Base-by-base conservation (phyloP, 2,329 filamentous ascomycete species). In the Mollisiaceae sp. region DNA sequence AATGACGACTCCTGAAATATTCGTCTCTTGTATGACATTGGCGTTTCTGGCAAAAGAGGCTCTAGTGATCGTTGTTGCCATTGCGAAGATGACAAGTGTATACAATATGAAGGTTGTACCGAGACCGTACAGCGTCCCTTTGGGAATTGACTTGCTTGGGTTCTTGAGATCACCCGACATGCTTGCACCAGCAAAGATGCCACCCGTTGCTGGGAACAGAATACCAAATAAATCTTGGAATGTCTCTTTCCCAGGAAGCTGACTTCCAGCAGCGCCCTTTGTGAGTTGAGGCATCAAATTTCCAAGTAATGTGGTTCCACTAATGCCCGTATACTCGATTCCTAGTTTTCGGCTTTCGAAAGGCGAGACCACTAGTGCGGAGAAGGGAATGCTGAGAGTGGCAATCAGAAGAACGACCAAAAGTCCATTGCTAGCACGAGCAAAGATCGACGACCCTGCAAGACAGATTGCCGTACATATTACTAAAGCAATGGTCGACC, bases 91-190 rank as follows among this genome's bases (percentile, higher is more conserved):
- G 58, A 96, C 92, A 32, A 93, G 72, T 8, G 91, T 80, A 75
- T 97, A 97, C 6, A 90, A 83, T 62, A 90, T 75, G 70, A 96
- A 91, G 0, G 93, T 97, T 27, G 93, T 84, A 12, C 86, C 79
- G 75, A 94, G 86, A 2, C 92, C 92, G 78, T 88, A 91, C 0
- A 96, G 79, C 0, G 93, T 96, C n/a, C 93, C 93, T 67, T 87
- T 89, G 0, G 93, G 93, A 61, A 97, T 97, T 0, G 92, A 87
- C 76, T 89, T 92, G 81, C 91, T 94, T 0, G 93, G 93, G 68
- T 93, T 89, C 67, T 86, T 90, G 59, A 97, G 78, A 75, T 97
- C 92, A 20, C 93, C 93, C 8, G 92, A 96, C 93, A 97, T 96
- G 71, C 91, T 94, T 8, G 93, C 93, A 20, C 93, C 93, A 65